Percentiles rank a stretch among this genome's conserved stretches.
Conservation (phyloP, 352 stramenopile genomes). For the Pythium grandisporangium region DNA sequence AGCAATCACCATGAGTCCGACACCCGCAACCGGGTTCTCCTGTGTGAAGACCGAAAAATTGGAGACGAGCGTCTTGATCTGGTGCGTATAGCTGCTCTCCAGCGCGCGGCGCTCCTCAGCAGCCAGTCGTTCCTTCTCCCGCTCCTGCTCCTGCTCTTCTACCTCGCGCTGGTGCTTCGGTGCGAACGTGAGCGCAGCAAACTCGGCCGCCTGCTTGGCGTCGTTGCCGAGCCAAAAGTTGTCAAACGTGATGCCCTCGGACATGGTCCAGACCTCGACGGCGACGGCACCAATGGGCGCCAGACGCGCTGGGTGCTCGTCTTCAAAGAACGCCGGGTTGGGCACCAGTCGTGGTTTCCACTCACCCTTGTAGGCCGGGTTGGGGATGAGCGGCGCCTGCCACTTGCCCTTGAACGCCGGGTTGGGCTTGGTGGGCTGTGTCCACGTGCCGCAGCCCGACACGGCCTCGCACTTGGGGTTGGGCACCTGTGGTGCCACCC, state of each 20-base stretch:
- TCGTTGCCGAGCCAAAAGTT: constrained; percentile 91
- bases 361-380: constrained; percentile 89
- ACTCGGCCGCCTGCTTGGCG: constrained; percentile 61
- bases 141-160: constrained; percentile 37
- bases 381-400: constrained; percentile 83
- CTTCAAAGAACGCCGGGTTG: constrained; percentile 87
- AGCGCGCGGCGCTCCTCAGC: constrained; percentile 30
- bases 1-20: constrained; percentile 33
- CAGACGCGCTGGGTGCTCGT: constrained; percentile 68
- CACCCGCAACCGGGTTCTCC: constrained; percentile 41
- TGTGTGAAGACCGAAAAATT: constrained; percentile 43
- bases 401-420: constrained; percentile 92
- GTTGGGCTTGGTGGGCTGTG: constrained; percentile 81
- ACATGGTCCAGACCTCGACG: constrained; percentile 91
- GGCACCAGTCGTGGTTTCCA: constrained; percentile 87
- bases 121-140: constrained; percentile 27
- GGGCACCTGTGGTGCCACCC: constrained; percentile 76
- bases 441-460: constrained; percentile 90
- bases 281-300: constrained; percentile 84
- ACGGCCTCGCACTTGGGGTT: constrained; percentile 84
- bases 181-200: constrained; percentile 65
- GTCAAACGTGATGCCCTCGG: constrained; percentile 86
- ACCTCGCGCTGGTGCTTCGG: constrained; percentile 66
- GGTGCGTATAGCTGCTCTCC: constrained; percentile 35
- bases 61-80: constrained; percentile 21